Evolutionary conservation across 345 rosid species (phyloP).

Genomic region (Gossypium ekmanianum): DNA sequence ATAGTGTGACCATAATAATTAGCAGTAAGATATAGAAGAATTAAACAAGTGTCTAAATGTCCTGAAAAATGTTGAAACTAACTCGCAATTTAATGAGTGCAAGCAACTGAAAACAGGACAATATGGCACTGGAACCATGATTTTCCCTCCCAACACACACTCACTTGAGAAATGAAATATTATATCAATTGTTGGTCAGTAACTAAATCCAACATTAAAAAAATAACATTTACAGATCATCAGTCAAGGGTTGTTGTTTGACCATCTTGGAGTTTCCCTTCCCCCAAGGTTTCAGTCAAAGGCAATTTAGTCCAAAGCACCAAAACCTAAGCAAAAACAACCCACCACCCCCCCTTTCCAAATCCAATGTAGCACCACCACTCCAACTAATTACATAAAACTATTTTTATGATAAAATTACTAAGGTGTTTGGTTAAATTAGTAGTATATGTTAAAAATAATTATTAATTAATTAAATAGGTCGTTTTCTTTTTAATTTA

Average conservation of each 20-base stretch:
- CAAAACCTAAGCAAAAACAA: constrained; percentile 7
- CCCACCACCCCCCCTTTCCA: background rate
- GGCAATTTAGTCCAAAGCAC: background rate
- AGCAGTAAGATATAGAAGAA: too few relatives aligned
- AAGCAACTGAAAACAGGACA: background rate
- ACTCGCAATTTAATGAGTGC: background rate
- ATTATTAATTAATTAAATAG: too few relatives aligned
- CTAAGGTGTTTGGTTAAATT: too few relatives aligned
- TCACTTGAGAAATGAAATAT: background rate
- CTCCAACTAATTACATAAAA: background rate
- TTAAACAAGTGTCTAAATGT: background rate
- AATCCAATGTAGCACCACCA: background rate
- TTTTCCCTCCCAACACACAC: background rate
- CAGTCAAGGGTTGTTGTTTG: constrained; percentile 6
- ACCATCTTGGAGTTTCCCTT: constrained; percentile 1
- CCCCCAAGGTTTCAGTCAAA: constrained; percentile 4
- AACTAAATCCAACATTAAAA: background rate
- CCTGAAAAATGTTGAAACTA: background rate
- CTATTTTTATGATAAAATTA: too few relatives aligned
- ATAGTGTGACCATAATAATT: background rate
- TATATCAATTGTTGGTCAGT: background rate
- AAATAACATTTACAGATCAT: background rate
- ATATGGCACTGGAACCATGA: background rate
- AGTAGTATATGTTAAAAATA: too few relatives aligned
- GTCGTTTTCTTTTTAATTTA: too few relatives aligned